phyloP scores from a whole-genome alignment of 441 rosid genomes.

The Cnidoscolus chayamansa region DNA sequence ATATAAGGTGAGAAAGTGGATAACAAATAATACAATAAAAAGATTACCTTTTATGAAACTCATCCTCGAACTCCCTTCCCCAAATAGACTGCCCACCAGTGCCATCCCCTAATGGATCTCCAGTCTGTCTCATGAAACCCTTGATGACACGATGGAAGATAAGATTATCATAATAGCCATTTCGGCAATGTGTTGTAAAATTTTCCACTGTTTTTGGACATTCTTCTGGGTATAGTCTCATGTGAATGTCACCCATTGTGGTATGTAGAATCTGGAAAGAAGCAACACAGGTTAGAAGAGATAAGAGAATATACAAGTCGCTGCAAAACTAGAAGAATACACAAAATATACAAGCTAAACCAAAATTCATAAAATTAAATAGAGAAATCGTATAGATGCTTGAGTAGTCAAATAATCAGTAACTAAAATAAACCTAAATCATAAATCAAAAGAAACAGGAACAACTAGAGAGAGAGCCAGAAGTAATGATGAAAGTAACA shows the following conservation, averaged over 20 bases:
- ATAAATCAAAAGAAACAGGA: not conserved
- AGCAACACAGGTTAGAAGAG: slow-evolving; percentile 6
- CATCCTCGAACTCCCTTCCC: slow-evolving; percentile 99
- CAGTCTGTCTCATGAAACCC: slow-evolving; percentile 98
- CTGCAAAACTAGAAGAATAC: not conserved
- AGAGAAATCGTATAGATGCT: not conserved
- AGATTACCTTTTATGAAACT: slow-evolving; percentile 88
- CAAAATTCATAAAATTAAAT: not conserved
- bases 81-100: slow-evolving; percentile 98
- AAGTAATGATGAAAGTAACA: not conserved
- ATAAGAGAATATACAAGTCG: not conserved
- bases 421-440: not conserved
- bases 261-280: slow-evolving; percentile 67
- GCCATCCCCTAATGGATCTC: slow-evolving; percentile 98
- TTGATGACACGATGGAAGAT: slow-evolving; percentile 90
- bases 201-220: slow-evolving; percentile 98
- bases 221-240: slow-evolving; percentile 93
- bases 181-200: slow-evolving; percentile 46
- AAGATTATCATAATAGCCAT: slow-evolving; percentile 92
- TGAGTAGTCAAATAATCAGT: not conserved
- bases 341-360: not conserved
- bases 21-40: slow-evolving; percentile 7
- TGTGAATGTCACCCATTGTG: slow-evolving; percentile 91
- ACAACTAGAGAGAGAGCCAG: not conserved
- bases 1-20: not conserved